phyloP scores from a whole-genome alignment of 371 early-diverging fungal genomes.

The Coemansia linderi region DNA sequence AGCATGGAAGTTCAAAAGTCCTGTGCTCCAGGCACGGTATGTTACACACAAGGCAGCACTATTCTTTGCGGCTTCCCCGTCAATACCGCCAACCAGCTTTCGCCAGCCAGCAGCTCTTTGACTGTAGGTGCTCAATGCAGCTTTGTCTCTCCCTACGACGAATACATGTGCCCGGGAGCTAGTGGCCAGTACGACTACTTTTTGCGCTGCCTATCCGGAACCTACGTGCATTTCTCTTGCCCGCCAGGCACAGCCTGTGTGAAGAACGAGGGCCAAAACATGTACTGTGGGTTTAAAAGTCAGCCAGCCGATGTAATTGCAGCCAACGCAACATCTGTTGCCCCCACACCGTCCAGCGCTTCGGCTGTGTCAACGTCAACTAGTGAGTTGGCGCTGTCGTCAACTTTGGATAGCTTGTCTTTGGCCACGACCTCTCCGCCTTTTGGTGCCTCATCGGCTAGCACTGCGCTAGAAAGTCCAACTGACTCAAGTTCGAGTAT shows the following conservation, averaged over 20 bases:
- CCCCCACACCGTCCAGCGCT: neutral
- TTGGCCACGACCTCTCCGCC: neutral
- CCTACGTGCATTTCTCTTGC: constrained; percentile 36
- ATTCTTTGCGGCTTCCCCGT: constrained; percentile 42
- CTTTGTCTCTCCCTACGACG: constrained; percentile 32
- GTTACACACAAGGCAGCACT: constrained; percentile 40
- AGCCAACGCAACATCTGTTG: neutral
- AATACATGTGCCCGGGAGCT: constrained; percentile 45
- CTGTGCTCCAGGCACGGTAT: constrained; percentile 47
- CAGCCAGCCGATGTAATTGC: constrained; percentile 5
- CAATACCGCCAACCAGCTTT: constrained; percentile 15
- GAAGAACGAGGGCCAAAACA: constrained; percentile 37
- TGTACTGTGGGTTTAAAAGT: constrained; percentile 32
- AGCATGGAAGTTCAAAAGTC: constrained; percentile 31
- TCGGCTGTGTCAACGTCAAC: neutral
- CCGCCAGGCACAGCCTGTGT: constrained; percentile 44
- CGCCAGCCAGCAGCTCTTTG: constrained; percentile 22
- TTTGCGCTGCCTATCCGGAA: constrained; percentile 43
- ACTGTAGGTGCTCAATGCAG: constrained; percentile 33
- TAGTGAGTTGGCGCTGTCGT: neutral
- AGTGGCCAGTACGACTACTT: constrained; percentile 36
- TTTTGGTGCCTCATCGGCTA: constrained; percentile 8
- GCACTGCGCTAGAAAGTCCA: neutral
- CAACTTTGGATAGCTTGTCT: neutral
- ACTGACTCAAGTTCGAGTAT: neutral